Evolutionary conservation across 1,284 basidiomycete genomes (phyloP).

Genomic region (Ceratobasidium sp.): DNA sequence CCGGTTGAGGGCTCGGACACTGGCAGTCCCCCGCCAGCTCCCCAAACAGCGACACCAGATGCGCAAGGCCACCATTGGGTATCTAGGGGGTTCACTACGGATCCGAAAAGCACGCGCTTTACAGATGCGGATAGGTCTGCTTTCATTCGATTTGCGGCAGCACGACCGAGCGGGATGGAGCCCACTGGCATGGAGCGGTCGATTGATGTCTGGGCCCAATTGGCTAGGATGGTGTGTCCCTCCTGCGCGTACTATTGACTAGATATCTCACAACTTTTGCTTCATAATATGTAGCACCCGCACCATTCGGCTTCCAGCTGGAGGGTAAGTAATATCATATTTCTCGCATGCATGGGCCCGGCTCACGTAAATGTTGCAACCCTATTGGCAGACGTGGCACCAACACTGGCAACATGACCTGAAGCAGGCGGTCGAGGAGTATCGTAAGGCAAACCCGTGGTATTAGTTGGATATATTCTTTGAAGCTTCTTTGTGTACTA

Average conservation of each 20-base stretch:
- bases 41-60: too few relatives aligned
- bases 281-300: slow-evolving; percentile 6
- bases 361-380: neutral
- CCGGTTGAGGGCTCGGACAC: neutral
- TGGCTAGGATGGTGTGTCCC: slow-evolving; percentile 4
- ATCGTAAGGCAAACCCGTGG: neutral
- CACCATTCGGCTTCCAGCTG: slow-evolving; percentile 18
- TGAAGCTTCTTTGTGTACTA: neutral
- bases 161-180: slow-evolving; percentile 33
- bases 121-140: neutral
- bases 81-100: neutral
- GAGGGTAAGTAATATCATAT: slow-evolving; percentile 14
- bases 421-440: neutral
- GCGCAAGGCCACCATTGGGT: neutral
- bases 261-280: neutral
- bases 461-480: too few relatives aligned
- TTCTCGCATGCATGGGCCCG: neutral
- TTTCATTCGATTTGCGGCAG: slow-evolving; percentile 32
- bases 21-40: neutral
- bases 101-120: slow-evolving; percentile 1
- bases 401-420: slow-evolving; percentile 27
- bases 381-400: slow-evolving; percentile 19
- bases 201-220: slow-evolving; percentile 13
- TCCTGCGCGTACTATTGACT: neutral
- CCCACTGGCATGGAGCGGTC: slow-evolving; percentile 1